A percentile compares a stretch with the other conserved stretches of the same genome.
These are phyloP conservation scores for Penicillium sp. DNA, from an alignment of 2,329 filamentous ascomycete genomes.

Conservation along the genomic window DNA sequence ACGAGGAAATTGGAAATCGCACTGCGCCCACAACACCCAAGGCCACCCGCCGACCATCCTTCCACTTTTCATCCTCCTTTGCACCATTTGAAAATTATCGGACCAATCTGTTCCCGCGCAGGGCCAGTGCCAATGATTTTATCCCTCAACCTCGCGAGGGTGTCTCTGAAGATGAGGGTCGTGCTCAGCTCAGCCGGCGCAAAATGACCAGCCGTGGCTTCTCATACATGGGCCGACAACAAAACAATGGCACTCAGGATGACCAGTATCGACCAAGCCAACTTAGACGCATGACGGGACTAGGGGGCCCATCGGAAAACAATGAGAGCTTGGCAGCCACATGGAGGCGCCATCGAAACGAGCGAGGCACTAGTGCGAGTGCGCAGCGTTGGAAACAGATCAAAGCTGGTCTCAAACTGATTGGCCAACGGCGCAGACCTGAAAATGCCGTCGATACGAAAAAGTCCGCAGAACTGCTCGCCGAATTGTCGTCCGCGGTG, in stretches of 20 bases:
- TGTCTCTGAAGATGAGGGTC: slow-evolving; percentile 69
- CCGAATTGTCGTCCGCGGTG: slow-evolving; percentile 84
- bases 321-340: slow-evolving; percentile 58
- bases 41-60: slow-evolving; percentile 34
- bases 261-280: slow-evolving; percentile 56
- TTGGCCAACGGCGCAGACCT: slow-evolving; percentile 70
- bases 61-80: slow-evolving; percentile 44
- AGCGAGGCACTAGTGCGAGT: slow-evolving; percentile 63
- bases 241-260: slow-evolving; percentile 49
- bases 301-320: slow-evolving; percentile 58
- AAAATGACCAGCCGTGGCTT: slow-evolving; percentile 50
- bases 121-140: slow-evolving; percentile 60
- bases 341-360: slow-evolving; percentile 45
- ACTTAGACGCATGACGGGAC: slow-evolving; percentile 58
- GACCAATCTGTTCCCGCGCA: slow-evolving; percentile 52
- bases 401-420: slow-evolving; percentile 78
- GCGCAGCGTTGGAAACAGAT: slow-evolving; percentile 88
- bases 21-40: slow-evolving; percentile 64
- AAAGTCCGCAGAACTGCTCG: slow-evolving; percentile 94
- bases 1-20: slow-evolving; percentile 44
- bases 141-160: slow-evolving; percentile 54
- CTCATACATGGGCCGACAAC: slow-evolving; percentile 42
- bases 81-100: slow-evolving; percentile 42
- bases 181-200: slow-evolving; percentile 56
- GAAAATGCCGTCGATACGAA: slow-evolving; percentile 82